Base-by-base conservation (phyloP, 2,329 filamentous ascomycete species). In the Epichloe aotearoae region DNA sequence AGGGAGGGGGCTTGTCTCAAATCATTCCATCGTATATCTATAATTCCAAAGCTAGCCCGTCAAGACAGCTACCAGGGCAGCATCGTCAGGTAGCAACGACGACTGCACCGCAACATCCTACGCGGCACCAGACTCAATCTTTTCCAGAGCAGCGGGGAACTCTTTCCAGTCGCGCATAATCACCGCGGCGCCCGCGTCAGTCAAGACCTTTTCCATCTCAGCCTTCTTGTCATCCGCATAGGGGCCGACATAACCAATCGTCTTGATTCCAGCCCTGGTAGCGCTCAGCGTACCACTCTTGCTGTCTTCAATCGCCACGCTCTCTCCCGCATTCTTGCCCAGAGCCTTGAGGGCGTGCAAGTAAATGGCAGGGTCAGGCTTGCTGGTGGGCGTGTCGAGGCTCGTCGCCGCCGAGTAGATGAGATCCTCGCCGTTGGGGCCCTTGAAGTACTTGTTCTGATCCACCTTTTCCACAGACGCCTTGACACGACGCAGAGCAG, bases 361-460 rank as follows among this genome's bases (percentile, higher is more conserved):
- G 73, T 95, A 95, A 69, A 95, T 84, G 58, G 87, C 86, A 17
- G 90, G 89, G 69, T 95, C 86, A 15, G 89, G 89, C 78, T 95
- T 95, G 68, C 82, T 86, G 50, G 87, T 90, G n/a, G 89, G 89
- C 62, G 74, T 80, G 52, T 79, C 73, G 59, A 95, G 77, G 52
- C 83, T 88, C 34, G 83, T 87, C 52, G 88, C 88, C 50, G 89
- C 89, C 43, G 83, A 88, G 77, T 86, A 95, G 65, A 95, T 76
- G 58, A 82, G 76, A 58, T 87, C 77, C 30, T 75, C 70, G n/a
- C 73, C 72, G 5, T 45, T 23, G 14, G 40, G 40, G 8, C 30
- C 40, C 43, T 49, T 54, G 72, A 95, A 95, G 76, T 82, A 95
- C 69, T 84, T 82, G 67, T 82, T 82, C 66, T 91, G 84, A 55